Evolutionary conservation across 1,284 basidiomycete species (phyloP).

Genomic region (Phellinidium pouzarii): DNA sequence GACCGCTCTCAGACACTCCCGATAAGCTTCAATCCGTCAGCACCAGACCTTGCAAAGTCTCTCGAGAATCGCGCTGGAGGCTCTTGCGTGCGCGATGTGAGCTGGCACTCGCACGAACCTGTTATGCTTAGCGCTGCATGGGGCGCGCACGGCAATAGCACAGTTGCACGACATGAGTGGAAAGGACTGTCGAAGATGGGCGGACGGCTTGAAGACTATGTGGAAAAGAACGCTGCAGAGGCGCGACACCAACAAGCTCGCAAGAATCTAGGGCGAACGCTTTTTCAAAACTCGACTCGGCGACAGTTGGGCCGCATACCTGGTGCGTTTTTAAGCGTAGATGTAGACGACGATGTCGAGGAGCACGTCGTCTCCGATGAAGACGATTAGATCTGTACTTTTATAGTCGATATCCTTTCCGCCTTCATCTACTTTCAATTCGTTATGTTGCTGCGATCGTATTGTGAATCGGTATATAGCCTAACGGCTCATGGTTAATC

Average conservation of each 20-base stretch:
- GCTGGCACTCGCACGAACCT: slow-evolving; percentile 82
- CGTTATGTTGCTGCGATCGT: too few relatives aligned
- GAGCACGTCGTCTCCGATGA: neutral
- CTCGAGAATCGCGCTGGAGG: slow-evolving; percentile 25
- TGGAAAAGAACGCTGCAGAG: slow-evolving; percentile 45
- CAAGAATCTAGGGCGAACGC: neutral
- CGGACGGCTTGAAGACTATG: slow-evolving; percentile 67
- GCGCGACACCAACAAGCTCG: neutral
- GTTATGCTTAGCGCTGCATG: slow-evolving; percentile 89
- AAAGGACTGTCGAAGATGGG: slow-evolving; percentile 77
- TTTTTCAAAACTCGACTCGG: neutral
- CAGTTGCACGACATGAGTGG: slow-evolving; percentile 89
- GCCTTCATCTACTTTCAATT: too few relatives aligned
- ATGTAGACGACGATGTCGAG: slow-evolving; percentile 5
- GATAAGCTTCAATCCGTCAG: slow-evolving; percentile 61
- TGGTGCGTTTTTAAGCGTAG: slow-evolving; percentile 1
- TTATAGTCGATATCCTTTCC: neutral
- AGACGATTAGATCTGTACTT: neutral
- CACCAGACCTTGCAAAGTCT: slow-evolving; percentile 36
- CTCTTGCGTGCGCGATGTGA: slow-evolving; percentile 85
- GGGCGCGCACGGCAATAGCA: slow-evolving; percentile 56
- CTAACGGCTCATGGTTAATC: too few relatives aligned
- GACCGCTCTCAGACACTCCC: slow-evolving; percentile 77
- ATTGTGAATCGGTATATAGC: too few relatives aligned
- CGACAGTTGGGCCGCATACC: neutral